Percentiles rank a stretch among this genome's conserved stretches.
phyloP scores from a whole-genome alignment of 805 yeast species.

The Saturnispora bothae region DNA sequence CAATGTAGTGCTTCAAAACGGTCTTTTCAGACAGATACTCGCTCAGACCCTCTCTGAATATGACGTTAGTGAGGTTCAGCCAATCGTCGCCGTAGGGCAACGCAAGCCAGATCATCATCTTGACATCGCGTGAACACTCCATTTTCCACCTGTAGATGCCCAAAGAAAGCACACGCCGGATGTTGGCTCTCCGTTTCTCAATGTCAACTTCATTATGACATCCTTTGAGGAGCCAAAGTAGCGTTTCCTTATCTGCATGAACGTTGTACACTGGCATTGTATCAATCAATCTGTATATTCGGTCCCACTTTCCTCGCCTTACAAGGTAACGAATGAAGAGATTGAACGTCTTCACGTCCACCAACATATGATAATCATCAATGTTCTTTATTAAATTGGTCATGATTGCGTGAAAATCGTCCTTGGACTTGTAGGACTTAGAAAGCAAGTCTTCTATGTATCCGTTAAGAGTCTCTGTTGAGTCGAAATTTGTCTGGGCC shows the following conservation, averaged over 20 bases:
- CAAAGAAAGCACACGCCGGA: neutral
- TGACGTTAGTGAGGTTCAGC: neutral
- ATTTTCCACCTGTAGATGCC: slow-evolving; percentile 5
- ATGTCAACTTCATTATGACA: neutral
- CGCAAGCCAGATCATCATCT: slow-evolving; percentile 7
- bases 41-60: slow-evolving; percentile 5
- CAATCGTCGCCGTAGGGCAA: slow-evolving; percentile 4
- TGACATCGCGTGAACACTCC: slow-evolving; percentile 1
- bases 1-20: neutral
- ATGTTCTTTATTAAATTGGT: neutral
- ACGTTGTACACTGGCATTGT: neutral
- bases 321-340: slow-evolving; percentile 1
- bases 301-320: slow-evolving; percentile 3
- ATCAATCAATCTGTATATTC: neutral
- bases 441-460: neutral
- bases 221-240: slow-evolving; percentile 3
- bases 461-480: too few relatives aligned
- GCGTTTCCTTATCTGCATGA: slow-evolving; percentile 2
- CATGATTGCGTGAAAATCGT: neutral
- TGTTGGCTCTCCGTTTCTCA: neutral
- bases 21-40: neutral
- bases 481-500: too few relatives aligned
- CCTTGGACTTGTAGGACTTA: neutral
- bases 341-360: slow-evolving; percentile 1
- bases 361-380: neutral